Evolutionary conservation across 140 eudicot species (phyloP).

Genomic region (Ambrosia hybrid): DNA sequence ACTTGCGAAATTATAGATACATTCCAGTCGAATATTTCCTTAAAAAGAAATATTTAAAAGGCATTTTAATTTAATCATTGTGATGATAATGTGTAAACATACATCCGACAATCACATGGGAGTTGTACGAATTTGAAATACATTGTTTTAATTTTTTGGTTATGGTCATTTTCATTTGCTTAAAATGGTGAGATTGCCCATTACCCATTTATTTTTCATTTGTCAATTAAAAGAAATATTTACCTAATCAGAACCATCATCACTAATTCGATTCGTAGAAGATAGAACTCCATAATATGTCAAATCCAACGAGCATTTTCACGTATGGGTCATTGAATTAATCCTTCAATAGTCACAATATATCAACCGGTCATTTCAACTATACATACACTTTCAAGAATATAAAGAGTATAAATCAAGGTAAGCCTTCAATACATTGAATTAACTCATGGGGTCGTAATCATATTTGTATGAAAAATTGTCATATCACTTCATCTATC

Average conservation of each 20-base stretch:
- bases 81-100: too few relatives aligned
- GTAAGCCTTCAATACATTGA: slow-evolving; percentile 3
- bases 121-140: too few relatives aligned
- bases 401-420: background rate
- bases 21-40: background rate
- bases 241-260: too few relatives aligned
- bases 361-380: background rate
- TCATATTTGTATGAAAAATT: too few relatives aligned
- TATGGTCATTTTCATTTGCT: too few relatives aligned
- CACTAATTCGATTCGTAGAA: too few relatives aligned
- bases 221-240: too few relatives aligned
- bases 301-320: slow-evolving; percentile 7
- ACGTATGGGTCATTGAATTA: slow-evolving; percentile 21
- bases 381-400: slow-evolving; percentile 1
- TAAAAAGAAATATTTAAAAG: slow-evolving; percentile 5
- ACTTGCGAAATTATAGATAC: slow-evolving; percentile 15
- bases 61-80: background rate
- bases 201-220: too few relatives aligned
- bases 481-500: too few relatives aligned
- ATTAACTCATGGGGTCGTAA: background rate
- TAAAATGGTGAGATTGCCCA: too few relatives aligned
- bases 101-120: too few relatives aligned
- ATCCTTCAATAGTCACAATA: background rate
- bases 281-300: background rate
- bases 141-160: too few relatives aligned